These are phyloP conservation scores for Cyclotella cryptica DNA, from an alignment of 108 stramenopile species.

Conservation along the genomic window DNA sequence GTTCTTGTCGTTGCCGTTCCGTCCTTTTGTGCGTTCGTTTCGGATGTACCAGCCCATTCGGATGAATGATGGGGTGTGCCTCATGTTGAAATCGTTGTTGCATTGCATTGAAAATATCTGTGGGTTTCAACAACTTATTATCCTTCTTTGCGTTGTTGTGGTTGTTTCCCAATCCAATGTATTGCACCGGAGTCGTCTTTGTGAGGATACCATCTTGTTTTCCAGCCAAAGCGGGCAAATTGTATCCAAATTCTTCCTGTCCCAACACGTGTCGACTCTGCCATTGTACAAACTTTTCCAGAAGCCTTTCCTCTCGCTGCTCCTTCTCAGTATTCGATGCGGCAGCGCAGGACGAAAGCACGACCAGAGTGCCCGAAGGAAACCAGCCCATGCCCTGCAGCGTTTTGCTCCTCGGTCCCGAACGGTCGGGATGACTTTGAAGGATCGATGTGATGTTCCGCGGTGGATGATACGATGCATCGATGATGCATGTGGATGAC, in stretches of 20 bases:
- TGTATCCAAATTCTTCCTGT: constrained; percentile 47
- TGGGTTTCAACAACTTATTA: constrained; percentile 51
- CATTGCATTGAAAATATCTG: constrained; percentile 68
- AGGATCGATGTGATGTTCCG: constrained; percentile 55
- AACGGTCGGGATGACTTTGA: constrained; percentile 31
- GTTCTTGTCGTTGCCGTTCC: constrained; percentile 38
- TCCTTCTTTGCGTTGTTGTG: constrained; percentile 1
- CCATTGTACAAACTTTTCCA: constrained; percentile 40
- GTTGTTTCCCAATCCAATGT: constrained; percentile 42
- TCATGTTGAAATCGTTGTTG: constrained; percentile 52
- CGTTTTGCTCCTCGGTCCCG: constrained; percentile 70
- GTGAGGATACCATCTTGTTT: not conserved
- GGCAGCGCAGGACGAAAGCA: constrained; percentile 35
- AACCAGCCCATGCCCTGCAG: constrained; percentile 77
- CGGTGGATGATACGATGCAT: constrained; percentile 61
- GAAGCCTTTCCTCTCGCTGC: constrained; percentile 12
- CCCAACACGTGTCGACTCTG: constrained; percentile 31
- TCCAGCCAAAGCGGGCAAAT: not conserved
- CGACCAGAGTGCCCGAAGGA: constrained; percentile 68
- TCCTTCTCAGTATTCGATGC: constrained; percentile 20
- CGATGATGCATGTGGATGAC: constrained; percentile 17
- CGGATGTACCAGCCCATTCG: not conserved
- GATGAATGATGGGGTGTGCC: constrained; percentile 8
- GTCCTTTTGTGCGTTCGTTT: constrained; percentile 36
- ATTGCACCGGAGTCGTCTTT: not conserved